A percentile compares a stretch with the other conserved stretches of the same genome.
phyloP scores from a whole-genome alignment of 352 stramenopile genomes.

The Phytophthora hibernalis region DNA sequence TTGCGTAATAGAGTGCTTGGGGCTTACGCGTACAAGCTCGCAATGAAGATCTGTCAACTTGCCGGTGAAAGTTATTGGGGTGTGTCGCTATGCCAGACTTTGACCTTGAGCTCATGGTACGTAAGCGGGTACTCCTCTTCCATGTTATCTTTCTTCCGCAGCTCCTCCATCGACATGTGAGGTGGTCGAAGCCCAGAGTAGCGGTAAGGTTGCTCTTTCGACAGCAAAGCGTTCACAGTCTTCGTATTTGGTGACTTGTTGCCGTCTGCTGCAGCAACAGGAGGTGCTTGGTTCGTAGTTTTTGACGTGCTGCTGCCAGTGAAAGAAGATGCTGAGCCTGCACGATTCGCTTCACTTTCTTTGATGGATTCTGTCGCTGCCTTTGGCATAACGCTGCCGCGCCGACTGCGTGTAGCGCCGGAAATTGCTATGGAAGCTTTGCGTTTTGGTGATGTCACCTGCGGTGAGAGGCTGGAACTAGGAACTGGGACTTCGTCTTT shows the following conservation, averaged over 20 bases:
- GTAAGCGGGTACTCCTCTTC: constrained; percentile 90
- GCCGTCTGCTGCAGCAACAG: constrained; percentile 5
- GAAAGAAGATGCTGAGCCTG: constrained; percentile 12
- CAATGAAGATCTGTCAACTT: neutral
- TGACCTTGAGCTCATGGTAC: constrained; percentile 87
- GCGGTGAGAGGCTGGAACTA: constrained; percentile 11
- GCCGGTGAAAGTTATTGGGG: constrained; percentile 25
- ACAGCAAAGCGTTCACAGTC: constrained; percentile 46
- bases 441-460: constrained; percentile 24
- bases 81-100: constrained; percentile 72
- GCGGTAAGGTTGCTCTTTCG: constrained; percentile 77
- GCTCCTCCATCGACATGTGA: constrained; percentile 78
- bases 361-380: constrained; percentile 5
- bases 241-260: constrained; percentile 43
- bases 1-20: constrained; percentile 44
- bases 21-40: constrained; percentile 10
- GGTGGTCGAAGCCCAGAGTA: constrained; percentile 69
- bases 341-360: constrained; percentile 13
- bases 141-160: constrained; percentile 86
- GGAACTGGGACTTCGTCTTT: constrained; percentile 23
- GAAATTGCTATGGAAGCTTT: constrained; percentile 23
- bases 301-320: constrained; percentile 5
- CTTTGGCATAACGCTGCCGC: constrained; percentile 15
- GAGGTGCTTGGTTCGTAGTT: constrained; percentile 11
- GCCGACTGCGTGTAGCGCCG: constrained; percentile 14